Conservation (phyloP, 2,329 filamentous ascomycete species). For the Cladosporium sp. region DNA sequence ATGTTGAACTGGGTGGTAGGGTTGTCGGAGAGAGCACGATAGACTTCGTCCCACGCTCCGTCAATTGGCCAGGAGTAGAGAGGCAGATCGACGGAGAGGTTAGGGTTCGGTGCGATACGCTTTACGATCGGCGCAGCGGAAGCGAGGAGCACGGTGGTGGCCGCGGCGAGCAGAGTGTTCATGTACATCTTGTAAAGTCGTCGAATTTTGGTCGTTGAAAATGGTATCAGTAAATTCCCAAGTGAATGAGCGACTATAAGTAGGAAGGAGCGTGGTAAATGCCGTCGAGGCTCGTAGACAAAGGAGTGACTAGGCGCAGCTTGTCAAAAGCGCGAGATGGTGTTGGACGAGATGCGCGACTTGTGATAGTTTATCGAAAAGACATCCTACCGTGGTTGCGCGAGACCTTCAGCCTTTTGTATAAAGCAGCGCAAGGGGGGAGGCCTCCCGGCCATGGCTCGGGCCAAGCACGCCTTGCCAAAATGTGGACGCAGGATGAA, state of each 20-base stretch:
- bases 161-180: constrained; percentile 2
- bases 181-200: background rate
- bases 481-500: background rate
- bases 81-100: constrained; percentile 19
- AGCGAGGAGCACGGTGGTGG: background rate
- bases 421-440: constrained; percentile 1
- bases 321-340: constrained; percentile 12
- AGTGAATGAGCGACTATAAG: background rate
- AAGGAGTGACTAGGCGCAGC: constrained; percentile 11
- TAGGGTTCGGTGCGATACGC: constrained; percentile 11
- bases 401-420: constrained; percentile 10
- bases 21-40: constrained; percentile 20
- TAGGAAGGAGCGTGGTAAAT: constrained; percentile 6
- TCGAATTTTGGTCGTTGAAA: background rate
- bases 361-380: background rate
- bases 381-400: background rate
- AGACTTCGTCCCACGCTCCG: constrained; percentile 23
- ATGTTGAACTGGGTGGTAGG: constrained; percentile 27
- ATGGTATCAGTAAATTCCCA: background rate
- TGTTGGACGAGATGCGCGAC: background rate
- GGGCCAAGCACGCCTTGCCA: constrained; percentile 3
- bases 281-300: constrained; percentile 5
- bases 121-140: constrained; percentile 6
- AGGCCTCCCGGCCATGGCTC: background rate
- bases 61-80: constrained; percentile 29